These are phyloP conservation scores for Phialocephala sp. DNA, from an alignment of 2,329 filamentous ascomycete species.

Conservation along the genomic window DNA sequence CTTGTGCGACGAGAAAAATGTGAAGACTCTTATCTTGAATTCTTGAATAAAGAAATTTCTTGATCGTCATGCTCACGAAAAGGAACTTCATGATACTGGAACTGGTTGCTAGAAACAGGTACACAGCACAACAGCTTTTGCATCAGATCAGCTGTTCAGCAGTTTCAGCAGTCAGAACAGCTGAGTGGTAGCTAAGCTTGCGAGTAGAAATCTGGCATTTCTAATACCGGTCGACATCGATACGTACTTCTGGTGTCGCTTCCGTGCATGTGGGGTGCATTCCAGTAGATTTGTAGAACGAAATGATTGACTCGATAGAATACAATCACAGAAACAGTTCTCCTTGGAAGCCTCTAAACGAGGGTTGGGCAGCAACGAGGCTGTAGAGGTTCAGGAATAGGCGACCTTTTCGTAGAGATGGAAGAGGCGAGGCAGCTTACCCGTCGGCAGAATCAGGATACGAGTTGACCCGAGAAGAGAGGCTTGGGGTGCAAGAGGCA, in stretches of 20 bases:
- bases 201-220: constrained; percentile 10
- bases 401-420: constrained; percentile 1
- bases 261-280: constrained; percentile 1
- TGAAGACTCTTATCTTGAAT: not conserved
- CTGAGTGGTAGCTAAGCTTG: constrained; percentile 10
- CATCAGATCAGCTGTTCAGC: constrained; percentile 5
- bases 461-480: not conserved
- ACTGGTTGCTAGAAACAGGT: not conserved
- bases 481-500: not conserved
- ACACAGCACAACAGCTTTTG: constrained; percentile 3
- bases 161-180: not conserved
- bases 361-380: constrained; percentile 26
- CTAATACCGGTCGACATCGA: constrained; percentile 5
- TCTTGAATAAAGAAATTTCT: not conserved
- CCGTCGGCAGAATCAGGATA: not conserved
- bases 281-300: constrained; percentile 6
- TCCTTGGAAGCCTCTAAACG: constrained; percentile 1
- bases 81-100: not conserved
- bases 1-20: no score
- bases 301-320: constrained; percentile 9
- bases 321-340: constrained; percentile 2
- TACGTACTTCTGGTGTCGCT: constrained; percentile 3
- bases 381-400: constrained; percentile 3
- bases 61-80: not conserved
- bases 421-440: constrained; percentile 6